Base-by-base conservation (phyloP, 129 eudicot species). In the Pittosporum tobira region DNA sequence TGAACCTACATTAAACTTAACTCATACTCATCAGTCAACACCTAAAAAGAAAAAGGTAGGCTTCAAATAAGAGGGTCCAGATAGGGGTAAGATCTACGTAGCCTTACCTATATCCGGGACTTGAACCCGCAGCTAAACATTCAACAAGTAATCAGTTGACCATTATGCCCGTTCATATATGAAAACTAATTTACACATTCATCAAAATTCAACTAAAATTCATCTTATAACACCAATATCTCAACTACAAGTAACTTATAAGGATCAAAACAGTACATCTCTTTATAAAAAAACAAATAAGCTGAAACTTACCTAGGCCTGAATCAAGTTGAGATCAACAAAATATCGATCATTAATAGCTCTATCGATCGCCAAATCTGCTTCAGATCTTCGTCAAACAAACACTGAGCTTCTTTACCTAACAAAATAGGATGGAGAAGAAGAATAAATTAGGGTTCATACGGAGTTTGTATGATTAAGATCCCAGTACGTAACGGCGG, bases 401-500 rank as follows among this genome's bases (percentile, higher is more conserved):
- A 16, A 42, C 11, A 42, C 47, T 11, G 3, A 11, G 16, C 18
- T 2, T 46, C 6, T 0, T 48, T 18, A 18, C 19, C 2, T 16
- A 18, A 3, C 52, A 48, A 48, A 46, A n/a, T 5, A 1, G 52
- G 25, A 2, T 48, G 12, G 25, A 5, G 5, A 48, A 3, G n/a
- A 22, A 25, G 18, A 9, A 23, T 23, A 51, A 19, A 14, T 43
- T 16, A 13, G 24, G 12, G 16, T 23, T n/a, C 14, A 19, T 6
- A 11, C 9, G 1, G 12, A 25, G 46, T 46, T 40, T 12, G 64
- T 23, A 12, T 1, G 36, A 5, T 43, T 1, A 7, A 40, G 6
- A 59, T 38, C 51, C 61, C 61, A 63, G 64, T 37, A 12, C 25
- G 18, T 48, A 52, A 51, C 62, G 67, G 58, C 45, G 43, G 55